Base-by-base conservation (phyloP, 352 stramenopile genomes). In the Phytophthora quininea region DNA sequence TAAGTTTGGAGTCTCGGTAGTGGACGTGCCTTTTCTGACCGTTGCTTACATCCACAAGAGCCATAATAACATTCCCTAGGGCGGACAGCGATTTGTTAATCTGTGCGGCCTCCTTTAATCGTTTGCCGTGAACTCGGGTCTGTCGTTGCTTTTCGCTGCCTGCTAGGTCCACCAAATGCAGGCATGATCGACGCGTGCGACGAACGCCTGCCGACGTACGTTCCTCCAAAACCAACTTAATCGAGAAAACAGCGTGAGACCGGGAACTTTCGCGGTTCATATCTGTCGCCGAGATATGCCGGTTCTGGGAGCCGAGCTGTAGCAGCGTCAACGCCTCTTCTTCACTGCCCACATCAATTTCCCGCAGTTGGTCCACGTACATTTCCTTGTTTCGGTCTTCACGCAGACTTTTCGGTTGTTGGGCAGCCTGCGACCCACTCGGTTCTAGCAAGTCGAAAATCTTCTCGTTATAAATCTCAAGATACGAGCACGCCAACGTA, bases 191-290 rank as follows among this genome's bases (percentile, higher is more conserved):
- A 6, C 86, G 76, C 1, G 80, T 95, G 47, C 91, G 75, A 24
- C 84, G 65, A 14, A 88, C 72, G 19, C 86, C 87, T 33, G 71
- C 64, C 3, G 77, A 72, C 11, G 86, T 90, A 30, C 87, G 78
- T 49, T 93, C 70, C 3, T 78, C 89, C 27, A 92, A 89, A 62
- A 98, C 86, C 43, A 99, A 58, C 51, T 95, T 91, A 24, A 99
- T 81, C 12, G 96, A 98, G 66, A 99, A 99, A 27, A 99, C 97
- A 5, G 97, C 96, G 70, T 99, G 97, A 0, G 94, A 98, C 11
- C 98, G 84, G 61, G 93, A 99, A 42, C 90, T 98, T 64, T 97
- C 96, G 29, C 89, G 76, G 77, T 99, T 99, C 98, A 99, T 99
- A 35, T 98, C 82, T 0, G 98, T 99, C 2, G 92, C 90, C 4